Percentiles rank a stretch among this genome's conserved stretches.
Conservation (phyloP, 257 asterid genomes). For the Marsdenia floribunda region DNA sequence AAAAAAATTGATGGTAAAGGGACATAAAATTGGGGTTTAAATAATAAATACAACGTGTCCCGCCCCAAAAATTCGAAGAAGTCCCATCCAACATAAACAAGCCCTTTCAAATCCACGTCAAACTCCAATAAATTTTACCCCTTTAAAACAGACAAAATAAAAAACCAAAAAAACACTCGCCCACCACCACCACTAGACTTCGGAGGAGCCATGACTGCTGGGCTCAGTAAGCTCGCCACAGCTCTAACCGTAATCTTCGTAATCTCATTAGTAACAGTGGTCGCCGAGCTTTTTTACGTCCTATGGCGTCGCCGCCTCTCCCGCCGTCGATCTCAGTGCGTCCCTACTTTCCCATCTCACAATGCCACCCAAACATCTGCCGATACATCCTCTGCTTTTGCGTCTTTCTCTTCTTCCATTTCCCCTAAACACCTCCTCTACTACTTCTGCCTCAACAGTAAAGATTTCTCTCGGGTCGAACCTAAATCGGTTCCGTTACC, state of each 20-base stretch:
- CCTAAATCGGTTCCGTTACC: conserved; percentile 20
- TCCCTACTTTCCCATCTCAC: conserved; percentile 5
- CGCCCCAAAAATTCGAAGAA: neutral
- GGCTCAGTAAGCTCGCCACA: conserved; percentile 39
- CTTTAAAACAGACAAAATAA: conserved; percentile 21
- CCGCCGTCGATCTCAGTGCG: conserved; percentile 27
- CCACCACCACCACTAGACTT: too few relatives aligned
- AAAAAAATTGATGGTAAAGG: too few relatives aligned
- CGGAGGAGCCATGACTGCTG: conserved; percentile 23
- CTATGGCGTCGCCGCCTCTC: conserved; percentile 54
- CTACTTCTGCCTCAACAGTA: conserved; percentile 36
- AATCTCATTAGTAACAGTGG: conserved; percentile 35
- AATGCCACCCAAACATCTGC: conserved; percentile 13
- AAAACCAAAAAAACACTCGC: too few relatives aligned
- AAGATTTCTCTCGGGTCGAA: conserved; percentile 24
- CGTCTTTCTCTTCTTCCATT: conserved; percentile 15
- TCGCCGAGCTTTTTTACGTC: conserved; percentile 37
- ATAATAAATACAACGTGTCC: too few relatives aligned
- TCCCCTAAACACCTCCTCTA: conserved; percentile 50
- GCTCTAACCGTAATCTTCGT: conserved; percentile 41
- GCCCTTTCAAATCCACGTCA: neutral
- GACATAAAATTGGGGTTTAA: too few relatives aligned
- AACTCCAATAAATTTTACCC: conserved; percentile 27
- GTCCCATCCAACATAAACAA: neutral
- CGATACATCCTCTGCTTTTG: neutral